Evolutionary conservation across 1,284 basidiomycete genomes (phyloP).

Genomic region (Apiotrichum brassicae): DNA sequence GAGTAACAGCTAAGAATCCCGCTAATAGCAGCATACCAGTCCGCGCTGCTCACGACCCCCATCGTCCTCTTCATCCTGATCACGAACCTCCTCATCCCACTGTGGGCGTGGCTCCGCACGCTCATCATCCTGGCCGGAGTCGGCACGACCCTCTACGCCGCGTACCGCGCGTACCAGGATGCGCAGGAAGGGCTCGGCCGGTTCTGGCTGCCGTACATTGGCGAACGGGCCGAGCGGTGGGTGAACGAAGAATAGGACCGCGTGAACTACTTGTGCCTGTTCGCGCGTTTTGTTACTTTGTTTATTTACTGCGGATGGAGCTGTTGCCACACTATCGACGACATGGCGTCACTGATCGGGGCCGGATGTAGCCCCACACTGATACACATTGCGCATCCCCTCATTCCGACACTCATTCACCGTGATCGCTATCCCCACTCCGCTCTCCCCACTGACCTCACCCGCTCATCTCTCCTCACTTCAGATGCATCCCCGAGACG

Average conservation of each 20-base stretch:
- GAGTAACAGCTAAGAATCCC: constrained; percentile 21
- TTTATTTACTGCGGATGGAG: not conserved
- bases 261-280: too few species aligned
- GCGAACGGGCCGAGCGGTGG: constrained; percentile 65
- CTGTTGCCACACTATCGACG: not conserved
- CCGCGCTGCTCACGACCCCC: constrained; percentile 63
- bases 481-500: not conserved
- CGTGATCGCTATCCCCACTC: too few species aligned
- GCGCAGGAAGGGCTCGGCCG: constrained; percentile 56
- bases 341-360: too few species aligned
- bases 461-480: too few species aligned
- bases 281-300: too few species aligned
- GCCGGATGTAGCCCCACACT: too few species aligned
- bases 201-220: constrained; percentile 62
- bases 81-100: constrained; percentile 55
- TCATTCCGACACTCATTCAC: too few species aligned
- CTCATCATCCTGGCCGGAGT: constrained; percentile 28
- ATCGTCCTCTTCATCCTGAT: constrained; percentile 59
- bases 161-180: constrained; percentile 59
- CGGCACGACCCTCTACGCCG: constrained; percentile 26
- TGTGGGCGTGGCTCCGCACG: constrained; percentile 43
- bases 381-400: too few species aligned
- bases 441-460: too few species aligned
- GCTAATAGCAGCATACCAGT: constrained; percentile 62
- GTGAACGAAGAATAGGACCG: constrained; percentile 58